Evolutionary conservation across 345 rosid genomes (phyloP), one percentile per base, ranked within the genome.

Genomic region (Acer yangbiense): DNA sequence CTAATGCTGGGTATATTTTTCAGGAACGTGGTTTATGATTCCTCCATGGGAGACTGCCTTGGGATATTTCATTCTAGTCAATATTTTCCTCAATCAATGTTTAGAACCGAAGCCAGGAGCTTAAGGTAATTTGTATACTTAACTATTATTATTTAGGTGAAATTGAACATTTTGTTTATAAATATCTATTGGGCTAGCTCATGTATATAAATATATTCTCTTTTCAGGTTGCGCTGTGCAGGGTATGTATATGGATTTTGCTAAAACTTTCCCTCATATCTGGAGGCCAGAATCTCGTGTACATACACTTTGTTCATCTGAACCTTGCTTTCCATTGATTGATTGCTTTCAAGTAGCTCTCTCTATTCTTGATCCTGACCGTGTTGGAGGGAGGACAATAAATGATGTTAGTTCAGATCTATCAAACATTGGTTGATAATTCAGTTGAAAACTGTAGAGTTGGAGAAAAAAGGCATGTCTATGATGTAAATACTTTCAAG

Each of bases 81-180:
- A 83, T 79, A 83, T 83, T 65, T 93, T 77, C 85, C 84, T 72
- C 82, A 23, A 72, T 88, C 96, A 68, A 77, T 93, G 85, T 71
- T 78, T 83, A 90, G 90, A 90, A 91, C 97, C 63, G 88, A 86
- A 91, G 98, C 82, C 84, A 84, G 70, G 95, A 93, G 83, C 96
- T 93, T 74, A 92, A 92, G 99, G 99, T 93, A 72, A 58, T 60
- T 58, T 23, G 17, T 68, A 68, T 67, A 17, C 54, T 10, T 9
- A 10, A 58, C 58, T 44, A 13, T 76, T 80, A 44, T 78, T 5
- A 32, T 39, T 61, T 74, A 46, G 64, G 81, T 65, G 79, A 68
- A 68, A 60, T 71, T 76, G 73, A 68, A 66, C 18, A 29, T 23
- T 52, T 32, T 58, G 55, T 68, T 69, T 14, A 27, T 46, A 65